Evolutionary conservation across 305 asterid species (phyloP).

Genomic region (Solanum hybrid): DNA sequence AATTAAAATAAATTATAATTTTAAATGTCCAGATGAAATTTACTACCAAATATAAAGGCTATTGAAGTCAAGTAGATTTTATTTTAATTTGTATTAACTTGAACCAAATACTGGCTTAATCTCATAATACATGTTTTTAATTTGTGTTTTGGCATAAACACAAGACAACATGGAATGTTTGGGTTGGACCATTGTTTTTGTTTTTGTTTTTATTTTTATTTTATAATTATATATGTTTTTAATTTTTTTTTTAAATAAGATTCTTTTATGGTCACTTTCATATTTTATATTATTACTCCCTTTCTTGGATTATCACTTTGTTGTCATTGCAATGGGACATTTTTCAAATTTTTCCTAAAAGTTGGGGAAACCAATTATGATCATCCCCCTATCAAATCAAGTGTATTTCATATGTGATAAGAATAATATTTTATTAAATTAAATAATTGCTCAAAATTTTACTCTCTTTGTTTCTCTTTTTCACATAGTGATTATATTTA

Average conservation of each 20-base stretch:
- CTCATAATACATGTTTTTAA: not conserved
- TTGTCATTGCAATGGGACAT: not conserved
- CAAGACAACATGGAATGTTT: not conserved
- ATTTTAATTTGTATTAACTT: not conserved
- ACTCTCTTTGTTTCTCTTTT: no score
- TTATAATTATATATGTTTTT: not conserved
- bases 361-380: not conserved
- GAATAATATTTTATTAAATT: not conserved
- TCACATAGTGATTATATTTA: not conserved
- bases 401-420: not conserved
- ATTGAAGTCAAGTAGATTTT: not conserved
- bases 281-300: not conserved
- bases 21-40: not conserved
- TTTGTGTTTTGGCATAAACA: not conserved
- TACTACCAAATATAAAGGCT: not conserved
- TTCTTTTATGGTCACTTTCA: not conserved
- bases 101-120: not conserved
- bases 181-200: not conserved
- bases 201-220: not conserved
- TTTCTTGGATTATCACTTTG: not conserved
- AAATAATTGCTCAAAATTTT: not conserved
- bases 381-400: not conserved
- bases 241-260: no score
- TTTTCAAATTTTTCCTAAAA: not conserved
- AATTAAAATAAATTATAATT: not conserved